Percentiles rank a stretch among this genome's conserved stretches.
These are phyloP conservation scores for Lagerstroemia speciosa DNA, from an alignment of 345 rosid species.

Conservation along the genomic window DNA sequence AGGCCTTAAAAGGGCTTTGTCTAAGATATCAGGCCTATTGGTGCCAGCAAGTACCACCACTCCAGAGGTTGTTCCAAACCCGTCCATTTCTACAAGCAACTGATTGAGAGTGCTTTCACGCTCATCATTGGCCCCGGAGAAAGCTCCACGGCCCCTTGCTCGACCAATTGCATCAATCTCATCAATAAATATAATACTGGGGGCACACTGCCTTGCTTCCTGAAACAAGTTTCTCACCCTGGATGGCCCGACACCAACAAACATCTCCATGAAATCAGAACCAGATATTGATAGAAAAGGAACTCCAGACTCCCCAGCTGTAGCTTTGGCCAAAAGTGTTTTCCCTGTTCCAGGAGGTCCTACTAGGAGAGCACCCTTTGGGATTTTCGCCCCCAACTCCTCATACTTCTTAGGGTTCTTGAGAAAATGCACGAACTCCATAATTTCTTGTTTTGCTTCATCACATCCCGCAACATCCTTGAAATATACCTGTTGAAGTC, in stretches of 20 bases:
- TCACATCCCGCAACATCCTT: conserved; percentile 99
- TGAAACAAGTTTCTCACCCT: conserved; percentile 92
- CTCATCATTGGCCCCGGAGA: conserved; percentile 80
- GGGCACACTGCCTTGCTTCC: conserved; percentile 87
- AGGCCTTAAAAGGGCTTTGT: conserved; percentile 81
- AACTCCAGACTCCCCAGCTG: conserved; percentile 92
- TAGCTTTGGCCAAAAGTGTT: conserved; percentile 96
- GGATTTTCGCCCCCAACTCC: conserved; percentile 90
- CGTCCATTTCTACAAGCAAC: conserved; percentile 93
- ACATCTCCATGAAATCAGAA: conserved; percentile 99
- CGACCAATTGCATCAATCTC: conserved; percentile 96
- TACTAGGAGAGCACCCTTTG: conserved; percentile 89
- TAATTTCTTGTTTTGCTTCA: conserved; percentile 94
- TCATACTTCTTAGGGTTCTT: conserved; percentile 91
- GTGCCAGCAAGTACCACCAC: conserved; percentile 97
- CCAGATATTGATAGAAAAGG: conserved; percentile 91
- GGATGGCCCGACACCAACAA: conserved; percentile 98
- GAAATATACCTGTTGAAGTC: conserved; percentile 49
- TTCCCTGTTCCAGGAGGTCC: conserved; percentile 98
- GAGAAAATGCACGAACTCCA: conserved; percentile 95
- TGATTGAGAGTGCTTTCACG: conserved; percentile 96
- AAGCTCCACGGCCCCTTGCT: conserved; percentile 92
- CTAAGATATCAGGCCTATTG: conserved; percentile 92
- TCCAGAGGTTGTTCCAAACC: conserved; percentile 91
- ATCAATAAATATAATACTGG: conserved; percentile 88